These are phyloP conservation scores for Leishmania braziliensis DNA, from an alignment of 208 protist genomes.

Conservation along the genomic window DNA sequence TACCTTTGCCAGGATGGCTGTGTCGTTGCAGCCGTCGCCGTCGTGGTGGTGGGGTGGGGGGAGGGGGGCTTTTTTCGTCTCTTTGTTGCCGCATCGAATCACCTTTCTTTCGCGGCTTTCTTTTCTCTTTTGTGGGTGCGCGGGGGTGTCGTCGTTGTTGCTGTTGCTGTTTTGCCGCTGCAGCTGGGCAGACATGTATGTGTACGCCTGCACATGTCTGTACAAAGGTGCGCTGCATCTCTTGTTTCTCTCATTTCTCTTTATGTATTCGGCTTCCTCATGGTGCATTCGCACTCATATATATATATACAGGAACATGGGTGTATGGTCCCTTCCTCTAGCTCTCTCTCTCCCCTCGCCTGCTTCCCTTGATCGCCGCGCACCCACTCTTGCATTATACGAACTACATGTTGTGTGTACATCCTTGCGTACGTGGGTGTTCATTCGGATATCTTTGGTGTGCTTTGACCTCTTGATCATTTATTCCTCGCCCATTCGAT, in stretches of 20 bases:
- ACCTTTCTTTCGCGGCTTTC: neutral
- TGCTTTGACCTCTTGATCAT: neutral
- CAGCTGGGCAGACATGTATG: neutral
- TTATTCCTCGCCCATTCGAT: neutral
- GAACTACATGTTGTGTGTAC: neutral
- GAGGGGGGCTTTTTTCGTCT: neutral
- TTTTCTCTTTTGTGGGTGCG: neutral
- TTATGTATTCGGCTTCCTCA: neutral
- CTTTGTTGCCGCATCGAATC: neutral
- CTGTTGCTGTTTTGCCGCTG: neutral
- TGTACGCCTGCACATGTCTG: neutral
- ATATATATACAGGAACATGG: constrained; percentile 4
- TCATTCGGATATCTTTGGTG: neutral
- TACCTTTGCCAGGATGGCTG: neutral
- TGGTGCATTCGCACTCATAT: neutral
- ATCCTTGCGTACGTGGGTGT: neutral
- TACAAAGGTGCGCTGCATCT: neutral
- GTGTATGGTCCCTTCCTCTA: constrained; percentile 1
- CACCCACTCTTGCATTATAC: constrained; percentile 6
- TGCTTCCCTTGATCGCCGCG: neutral
- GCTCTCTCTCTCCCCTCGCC: neutral
- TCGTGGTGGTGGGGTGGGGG: neutral
- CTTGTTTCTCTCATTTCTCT: neutral
- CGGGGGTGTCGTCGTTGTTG: neutral
- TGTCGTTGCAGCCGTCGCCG: neutral